A percentile compares a stretch with the other conserved stretches of the same genome.
Evolutionary conservation across 371 early-diverging fungal species (phyloP).

Genomic region (Rhizopus microsporus): DNA sequence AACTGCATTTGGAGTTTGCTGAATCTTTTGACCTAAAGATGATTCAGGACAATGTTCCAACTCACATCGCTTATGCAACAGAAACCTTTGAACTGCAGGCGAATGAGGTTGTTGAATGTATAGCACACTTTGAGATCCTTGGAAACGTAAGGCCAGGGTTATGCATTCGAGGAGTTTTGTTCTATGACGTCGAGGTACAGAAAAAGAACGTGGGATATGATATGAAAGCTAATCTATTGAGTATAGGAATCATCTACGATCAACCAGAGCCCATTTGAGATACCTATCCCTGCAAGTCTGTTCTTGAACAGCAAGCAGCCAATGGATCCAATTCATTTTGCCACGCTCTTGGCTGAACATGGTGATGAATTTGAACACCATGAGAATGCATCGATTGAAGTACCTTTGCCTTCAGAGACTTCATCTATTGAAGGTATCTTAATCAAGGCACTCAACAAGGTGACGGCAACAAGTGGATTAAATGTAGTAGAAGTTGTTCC

Average conservation of each 20-base stretch:
- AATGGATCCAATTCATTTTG: conserved; percentile 59
- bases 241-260: conserved; percentile 28
- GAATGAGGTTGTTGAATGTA: conserved; percentile 31
- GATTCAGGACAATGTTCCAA: conserved; percentile 17
- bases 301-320: conserved; percentile 47
- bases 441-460: conserved; percentile 48
- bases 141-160: conserved; percentile 38
- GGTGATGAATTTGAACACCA: conserved; percentile 55
- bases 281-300: conserved; percentile 49
- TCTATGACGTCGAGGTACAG: conserved; percentile 45
- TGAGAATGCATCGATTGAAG: conserved; percentile 25
- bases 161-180: conserved; percentile 37
- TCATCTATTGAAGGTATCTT: conserved; percentile 38
- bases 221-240: background rate
- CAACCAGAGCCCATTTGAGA: conserved; percentile 30
- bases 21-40: conserved; percentile 41
- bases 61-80: conserved; percentile 28
- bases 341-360: conserved; percentile 53
- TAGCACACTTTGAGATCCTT: conserved; percentile 32
- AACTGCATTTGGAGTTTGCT: conserved; percentile 31
- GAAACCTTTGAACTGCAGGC: conserved; percentile 40
- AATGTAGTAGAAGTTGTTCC: conserved; percentile 72
- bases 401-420: conserved; percentile 22
- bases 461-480: conserved; percentile 50
- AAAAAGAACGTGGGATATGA: background rate